Percentiles rank a stretch among this genome's conserved stretches.
Evolutionary conservation across 805 yeast genomes (phyloP).

Genomic region (Lachancea waltii): DNA sequence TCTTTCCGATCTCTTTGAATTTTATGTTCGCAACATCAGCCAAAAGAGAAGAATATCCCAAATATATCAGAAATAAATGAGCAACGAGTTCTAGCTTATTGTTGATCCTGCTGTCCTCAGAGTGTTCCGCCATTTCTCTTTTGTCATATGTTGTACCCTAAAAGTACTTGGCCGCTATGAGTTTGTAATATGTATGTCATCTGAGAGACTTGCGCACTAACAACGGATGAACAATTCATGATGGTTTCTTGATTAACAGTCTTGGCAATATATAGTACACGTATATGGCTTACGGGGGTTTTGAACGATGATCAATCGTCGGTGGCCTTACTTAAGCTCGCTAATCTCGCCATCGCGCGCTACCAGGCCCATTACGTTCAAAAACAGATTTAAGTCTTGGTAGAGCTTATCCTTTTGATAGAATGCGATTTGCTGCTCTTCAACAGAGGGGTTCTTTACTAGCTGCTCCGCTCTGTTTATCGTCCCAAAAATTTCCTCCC

Average conservation of each 20-base stretch:
- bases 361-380: conserved; percentile 93
- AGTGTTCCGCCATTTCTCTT: conserved; percentile 1
- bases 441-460: conserved; percentile 20
- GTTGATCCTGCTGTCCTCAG: conserved; percentile 3
- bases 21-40: conserved; percentile 1
- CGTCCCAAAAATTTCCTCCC: conserved; percentile 87
- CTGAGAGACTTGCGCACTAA: too few relatives aligned
- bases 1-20: conserved; percentile 5
- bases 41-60: conserved; percentile 5
- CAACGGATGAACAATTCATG: too few relatives aligned
- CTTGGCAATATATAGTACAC: neutral
- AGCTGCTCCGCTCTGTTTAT: conserved; percentile 64
- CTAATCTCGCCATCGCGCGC: conserved; percentile 86
- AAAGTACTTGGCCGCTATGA: neutral
- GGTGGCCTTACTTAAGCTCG: conserved; percentile 45
- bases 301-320: neutral
- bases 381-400: conserved; percentile 79
- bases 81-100: conserved; percentile 11
- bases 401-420: conserved; percentile 53
- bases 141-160: too few relatives aligned
- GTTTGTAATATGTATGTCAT: too few relatives aligned
- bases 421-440: conserved; percentile 37
- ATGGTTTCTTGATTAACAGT: neutral
- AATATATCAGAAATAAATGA: conserved; percentile 7
- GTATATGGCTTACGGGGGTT: neutral